These are phyloP conservation scores for Sclerotinia minor DNA, from an alignment of 2,329 filamentous ascomycete genomes.

Conservation along the genomic window DNA sequence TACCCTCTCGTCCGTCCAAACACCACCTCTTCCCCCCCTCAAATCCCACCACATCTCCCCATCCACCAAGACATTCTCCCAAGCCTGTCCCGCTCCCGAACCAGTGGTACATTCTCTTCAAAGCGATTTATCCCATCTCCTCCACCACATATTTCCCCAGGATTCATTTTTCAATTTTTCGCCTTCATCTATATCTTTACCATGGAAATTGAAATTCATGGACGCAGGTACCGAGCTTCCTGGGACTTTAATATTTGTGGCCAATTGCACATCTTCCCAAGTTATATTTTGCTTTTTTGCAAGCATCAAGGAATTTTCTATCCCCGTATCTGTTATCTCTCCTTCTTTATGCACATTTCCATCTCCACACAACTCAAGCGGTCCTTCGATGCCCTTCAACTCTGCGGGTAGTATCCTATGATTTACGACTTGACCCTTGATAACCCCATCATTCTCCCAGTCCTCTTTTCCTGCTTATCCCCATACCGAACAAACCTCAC, in stretches of 20 bases:
- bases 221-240: not conserved
- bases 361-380: not conserved
- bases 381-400: not conserved
- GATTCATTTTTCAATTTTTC: not conserved
- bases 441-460: not conserved
- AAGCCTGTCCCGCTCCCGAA: not conserved
- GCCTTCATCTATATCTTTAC: not conserved
- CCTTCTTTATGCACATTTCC: not conserved
- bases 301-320: not conserved
- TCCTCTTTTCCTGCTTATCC: not conserved
- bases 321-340: not conserved
- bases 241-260: not conserved
- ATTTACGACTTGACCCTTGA: not conserved
- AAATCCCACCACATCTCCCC: not conserved
- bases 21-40: not conserved
- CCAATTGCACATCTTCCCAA: not conserved
- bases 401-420: not conserved
- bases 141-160: slow-evolving; percentile 10
- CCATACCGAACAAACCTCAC: not conserved
- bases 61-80: not conserved
- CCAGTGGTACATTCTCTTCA: not conserved
- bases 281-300: not conserved
- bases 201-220: not conserved
- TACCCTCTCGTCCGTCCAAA: not conserved
- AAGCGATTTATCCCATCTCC: not conserved